Base-by-base conservation (phyloP, 192 early-diverging fungal species). In the Piromyces finnis region DNA sequence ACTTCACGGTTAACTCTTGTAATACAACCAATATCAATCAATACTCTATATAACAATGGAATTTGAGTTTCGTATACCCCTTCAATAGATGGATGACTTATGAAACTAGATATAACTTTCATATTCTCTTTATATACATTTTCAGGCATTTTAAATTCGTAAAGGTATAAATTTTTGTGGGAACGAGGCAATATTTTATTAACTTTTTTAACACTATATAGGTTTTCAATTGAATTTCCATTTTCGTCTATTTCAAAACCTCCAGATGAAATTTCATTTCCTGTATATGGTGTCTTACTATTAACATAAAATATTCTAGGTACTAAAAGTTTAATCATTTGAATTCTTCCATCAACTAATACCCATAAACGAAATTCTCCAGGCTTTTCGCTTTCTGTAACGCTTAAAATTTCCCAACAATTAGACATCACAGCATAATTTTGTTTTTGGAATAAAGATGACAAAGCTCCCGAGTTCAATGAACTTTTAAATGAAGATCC, bases 1-100 rank as follows among this genome's bases (percentile, higher is more conserved):
- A 82, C 18, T 5, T 4, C 6, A 29, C 77, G 77, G 2, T 37
- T 82, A 12, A 89, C 83, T n/a, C 83, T 84, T 22, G 86, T 86
- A 5, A 88, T 82, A 78, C 91, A 92, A 7, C 96, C 95, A 12
- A 97, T 68, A 77, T 91, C 85, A 7, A 96, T 89, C 78, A 99
- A 85, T 16, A 94, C 96, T 3, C 95, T 91, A 78, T 92, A 92
- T 78, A 94, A 78, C 7, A 94, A 83, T 22, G 94, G 92, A 11
- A 97, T 84, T 80, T 97, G 92, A 0, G 94, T 93, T 88, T 99
- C 97, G 83, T 99, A 99, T 12, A 97, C 94, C 39, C 96, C 97
- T 80, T 94, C 94, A 30, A 96, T 92, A 29, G 91, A 87, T 29
- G 95, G 92, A 84, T 97, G 92, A 81, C 91, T 94, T 80, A 97